phyloP scores from a whole-genome alignment of 306 rosid genomes.

The Cicer pinnatifidum region DNA sequence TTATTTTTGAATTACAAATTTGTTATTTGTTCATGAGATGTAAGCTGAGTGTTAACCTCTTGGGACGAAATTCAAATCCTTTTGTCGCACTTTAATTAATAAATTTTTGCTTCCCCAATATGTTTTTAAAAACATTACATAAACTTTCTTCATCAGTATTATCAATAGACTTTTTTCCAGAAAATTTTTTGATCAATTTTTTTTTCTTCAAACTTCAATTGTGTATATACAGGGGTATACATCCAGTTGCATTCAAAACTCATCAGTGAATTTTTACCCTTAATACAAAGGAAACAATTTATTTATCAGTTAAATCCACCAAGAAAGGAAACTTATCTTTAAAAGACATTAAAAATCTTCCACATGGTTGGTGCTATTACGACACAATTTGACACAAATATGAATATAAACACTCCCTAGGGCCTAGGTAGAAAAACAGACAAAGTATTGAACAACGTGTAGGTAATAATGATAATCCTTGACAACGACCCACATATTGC shows the following conservation, averaged over 20 bases:
- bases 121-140: no score
- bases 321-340: constrained; percentile 32
- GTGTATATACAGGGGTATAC: not conserved
- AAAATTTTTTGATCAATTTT: no score
- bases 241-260: not conserved
- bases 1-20: not conserved
- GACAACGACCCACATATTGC: constrained; percentile 49
- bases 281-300: not conserved
- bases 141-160: not conserved
- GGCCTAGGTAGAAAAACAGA: not conserved
- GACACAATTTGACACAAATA: constrained; percentile 20
- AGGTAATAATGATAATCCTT: constrained; percentile 37
- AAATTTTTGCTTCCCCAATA: no score
- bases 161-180: not conserved
- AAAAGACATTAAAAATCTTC: constrained; percentile 32
- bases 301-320: constrained; percentile 35
- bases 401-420: not conserved
- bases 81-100: no score
- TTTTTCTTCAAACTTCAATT: not conserved
- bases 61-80: no score
- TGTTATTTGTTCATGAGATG: no score
- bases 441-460: constrained; percentile 40
- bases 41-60: no score
- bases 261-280: not conserved
- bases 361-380: constrained; percentile 4